A percentile compares a stretch with the other conserved stretches of the same genome.
These are phyloP conservation scores for Diphasiastrum complanatum DNA, from an alignment of 83 land plant species.

Conservation along the genomic window DNA sequence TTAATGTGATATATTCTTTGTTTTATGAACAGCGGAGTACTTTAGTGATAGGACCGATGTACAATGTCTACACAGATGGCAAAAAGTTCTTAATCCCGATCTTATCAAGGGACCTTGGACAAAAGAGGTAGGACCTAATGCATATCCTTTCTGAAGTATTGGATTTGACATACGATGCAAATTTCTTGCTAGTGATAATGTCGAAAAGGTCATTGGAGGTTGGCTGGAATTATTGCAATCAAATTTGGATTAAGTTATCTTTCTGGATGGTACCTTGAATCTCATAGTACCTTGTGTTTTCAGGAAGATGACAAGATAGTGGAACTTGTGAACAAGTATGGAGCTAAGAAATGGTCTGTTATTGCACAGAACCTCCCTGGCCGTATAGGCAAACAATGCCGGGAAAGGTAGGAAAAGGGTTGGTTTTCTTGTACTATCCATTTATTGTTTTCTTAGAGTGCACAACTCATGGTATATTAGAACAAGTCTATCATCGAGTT, in stretches of 20 bases:
- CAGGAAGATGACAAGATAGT: constrained; percentile 22
- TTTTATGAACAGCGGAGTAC: constrained; percentile 19
- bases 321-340: constrained; percentile 18
- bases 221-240: too few species aligned
- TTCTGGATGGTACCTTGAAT: background rate
- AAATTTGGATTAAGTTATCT: too few species aligned
- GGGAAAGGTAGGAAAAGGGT: constrained; percentile 21
- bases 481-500: too few species aligned
- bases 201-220: too few species aligned
- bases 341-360: constrained; percentile 24
- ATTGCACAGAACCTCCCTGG: constrained; percentile 22
- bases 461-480: too few species aligned
- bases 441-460: too few species aligned
- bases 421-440: too few species aligned
- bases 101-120: constrained; percentile 37
- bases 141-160: too few species aligned
- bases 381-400: constrained; percentile 29
- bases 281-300: background rate
- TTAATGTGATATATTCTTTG: too few species aligned
- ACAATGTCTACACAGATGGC: constrained; percentile 28
- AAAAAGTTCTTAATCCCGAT: constrained; percentile 25
- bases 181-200: too few species aligned
- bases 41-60: constrained; percentile 18
- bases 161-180: too few species aligned
- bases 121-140: constrained; percentile 22